Evolutionary conservation across 768 basidiomycete genomes (phyloP).

Genomic region (Suillus hirtellus): DNA sequence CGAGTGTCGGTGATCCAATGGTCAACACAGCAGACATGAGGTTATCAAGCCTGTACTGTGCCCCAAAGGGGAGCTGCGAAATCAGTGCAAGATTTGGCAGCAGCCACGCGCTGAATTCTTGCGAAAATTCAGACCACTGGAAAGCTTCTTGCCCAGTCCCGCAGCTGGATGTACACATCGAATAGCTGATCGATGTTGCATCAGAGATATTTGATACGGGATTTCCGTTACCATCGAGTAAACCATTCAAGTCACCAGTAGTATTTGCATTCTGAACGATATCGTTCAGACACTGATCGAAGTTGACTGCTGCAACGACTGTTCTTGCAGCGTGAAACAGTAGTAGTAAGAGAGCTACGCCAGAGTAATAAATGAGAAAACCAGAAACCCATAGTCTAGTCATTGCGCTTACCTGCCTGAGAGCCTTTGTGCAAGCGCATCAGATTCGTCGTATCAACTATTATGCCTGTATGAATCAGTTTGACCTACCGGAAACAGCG

Average conservation of each 20-base stretch:
- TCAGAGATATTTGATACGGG: not conserved
- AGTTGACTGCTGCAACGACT: not conserved
- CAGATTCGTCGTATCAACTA: not conserved
- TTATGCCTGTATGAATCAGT: not conserved
- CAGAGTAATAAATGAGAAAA: not conserved
- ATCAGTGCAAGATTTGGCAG: conserved; percentile 50
- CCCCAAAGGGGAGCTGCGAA: conserved; percentile 51
- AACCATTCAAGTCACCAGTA: not conserved
- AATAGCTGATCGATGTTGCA: conserved; percentile 14
- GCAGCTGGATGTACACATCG: conserved; percentile 13
- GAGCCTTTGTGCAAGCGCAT: not conserved
- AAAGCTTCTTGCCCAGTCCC: conserved; percentile 19
- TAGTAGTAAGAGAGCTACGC: not conserved
- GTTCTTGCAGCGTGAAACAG: not conserved
- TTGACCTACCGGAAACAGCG: not conserved
- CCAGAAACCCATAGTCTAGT: not conserved
- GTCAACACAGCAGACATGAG: conserved; percentile 43
- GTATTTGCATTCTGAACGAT: conserved; percentile 12
- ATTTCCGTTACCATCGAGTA: conserved; percentile 10
- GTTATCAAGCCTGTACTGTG: conserved; percentile 40
- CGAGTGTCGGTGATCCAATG: conserved; percentile 45
- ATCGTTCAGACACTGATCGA: conserved; percentile 17
- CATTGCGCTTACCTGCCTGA: not conserved
- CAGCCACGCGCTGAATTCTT: conserved; percentile 46
- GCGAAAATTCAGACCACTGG: conserved; percentile 27